Percentiles rank a stretch among this genome's conserved stretches.
These are phyloP conservation scores for Fusarium torreyae DNA, from an alignment of 2,329 filamentous ascomycete genomes.

Conservation along the genomic window DNA sequence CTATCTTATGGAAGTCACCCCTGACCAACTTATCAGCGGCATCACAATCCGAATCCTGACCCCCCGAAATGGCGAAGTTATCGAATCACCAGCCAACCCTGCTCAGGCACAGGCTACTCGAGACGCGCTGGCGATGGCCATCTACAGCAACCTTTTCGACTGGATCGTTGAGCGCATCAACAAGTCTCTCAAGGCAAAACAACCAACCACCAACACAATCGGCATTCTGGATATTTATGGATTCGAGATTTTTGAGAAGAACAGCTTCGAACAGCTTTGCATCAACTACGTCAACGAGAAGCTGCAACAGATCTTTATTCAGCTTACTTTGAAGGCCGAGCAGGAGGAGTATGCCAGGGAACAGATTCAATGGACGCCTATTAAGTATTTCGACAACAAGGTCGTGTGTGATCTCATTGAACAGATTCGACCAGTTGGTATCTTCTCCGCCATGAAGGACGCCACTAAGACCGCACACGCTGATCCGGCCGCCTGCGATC, in stretches of 20 bases:
- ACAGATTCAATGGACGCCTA: conserved; percentile 98
- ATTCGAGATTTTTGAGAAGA: conserved; percentile 99
- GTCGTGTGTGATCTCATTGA: conserved; percentile 98
- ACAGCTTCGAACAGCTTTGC: conserved; percentile 98
- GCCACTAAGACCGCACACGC: conserved; percentile 98
- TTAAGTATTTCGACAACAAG: conserved; percentile 99
- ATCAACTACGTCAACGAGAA: conserved; percentile 99
- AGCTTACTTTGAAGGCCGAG: conserved; percentile 94
- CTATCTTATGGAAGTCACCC: conserved; percentile 90
- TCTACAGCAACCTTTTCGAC: conserved; percentile 98
- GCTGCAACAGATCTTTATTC: conserved; percentile 98
- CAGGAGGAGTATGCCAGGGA: conserved; percentile 97
- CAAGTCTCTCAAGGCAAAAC: conserved; percentile 84
- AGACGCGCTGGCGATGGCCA: conserved; percentile 93
- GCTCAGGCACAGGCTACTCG: conserved; percentile 89
- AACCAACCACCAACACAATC: conserved; percentile 84
- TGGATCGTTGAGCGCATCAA: conserved; percentile 98
- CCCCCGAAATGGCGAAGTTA: conserved; percentile 75
- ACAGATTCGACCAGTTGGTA: conserved; percentile 87
- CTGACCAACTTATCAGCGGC: conserved; percentile 84
- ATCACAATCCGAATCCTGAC: conserved; percentile 91
- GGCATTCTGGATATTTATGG: conserved; percentile 99
- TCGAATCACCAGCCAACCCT: conserved; percentile 85
- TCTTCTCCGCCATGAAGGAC: conserved; percentile 97
- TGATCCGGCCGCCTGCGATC: conserved; percentile 92